These are phyloP conservation scores for Phytophthora pseudosyringae DNA, from an alignment of 352 stramenopile genomes.

Conservation along the genomic window DNA sequence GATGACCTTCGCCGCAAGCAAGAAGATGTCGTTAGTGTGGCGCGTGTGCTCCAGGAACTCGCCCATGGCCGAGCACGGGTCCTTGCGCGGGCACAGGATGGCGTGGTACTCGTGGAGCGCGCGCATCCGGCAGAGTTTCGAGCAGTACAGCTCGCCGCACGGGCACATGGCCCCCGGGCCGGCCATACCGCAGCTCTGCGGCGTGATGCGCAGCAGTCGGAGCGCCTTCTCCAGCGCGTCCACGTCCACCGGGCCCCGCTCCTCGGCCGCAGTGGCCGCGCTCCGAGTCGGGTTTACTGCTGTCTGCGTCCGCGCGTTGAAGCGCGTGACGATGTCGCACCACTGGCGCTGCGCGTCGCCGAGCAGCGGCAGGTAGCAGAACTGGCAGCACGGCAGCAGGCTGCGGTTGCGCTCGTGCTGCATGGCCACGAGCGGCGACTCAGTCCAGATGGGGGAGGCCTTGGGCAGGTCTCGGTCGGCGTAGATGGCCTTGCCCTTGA, in stretches of 20 bases:
- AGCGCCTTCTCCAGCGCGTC: slow-evolving; percentile 58
- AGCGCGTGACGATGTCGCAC: slow-evolving; percentile 48
- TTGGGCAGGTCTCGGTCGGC: slow-evolving; percentile 54
- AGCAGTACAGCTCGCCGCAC: slow-evolving; percentile 90
- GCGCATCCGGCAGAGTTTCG: slow-evolving; percentile 68
- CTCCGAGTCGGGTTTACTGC: background rate
- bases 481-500: slow-evolving; percentile 83
- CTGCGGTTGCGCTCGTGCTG: slow-evolving; percentile 63
- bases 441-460: slow-evolving; percentile 66
- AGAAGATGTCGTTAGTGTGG: slow-evolving; percentile 93
- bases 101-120: slow-evolving; percentile 79
- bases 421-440: slow-evolving; percentile 76
- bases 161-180: slow-evolving; percentile 41
- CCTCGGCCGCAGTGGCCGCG: too few relatives aligned
- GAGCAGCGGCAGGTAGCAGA: slow-evolving; percentile 75
- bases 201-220: slow-evolving; percentile 47
- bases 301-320: slow-evolving; percentile 19
- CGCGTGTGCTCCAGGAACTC: slow-evolving; percentile 71
- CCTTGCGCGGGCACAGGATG: slow-evolving; percentile 74
- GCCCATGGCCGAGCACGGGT: slow-evolving; percentile 68
- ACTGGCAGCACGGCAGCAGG: slow-evolving; percentile 61
- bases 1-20: slow-evolving; percentile 89
- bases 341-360: slow-evolving; percentile 56
- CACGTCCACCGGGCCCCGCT: slow-evolving; percentile 9
- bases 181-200: slow-evolving; percentile 56